These are phyloP conservation scores for Scutellaria galericulata DNA, from an alignment of 257 asterid species.

Conservation along the genomic window DNA sequence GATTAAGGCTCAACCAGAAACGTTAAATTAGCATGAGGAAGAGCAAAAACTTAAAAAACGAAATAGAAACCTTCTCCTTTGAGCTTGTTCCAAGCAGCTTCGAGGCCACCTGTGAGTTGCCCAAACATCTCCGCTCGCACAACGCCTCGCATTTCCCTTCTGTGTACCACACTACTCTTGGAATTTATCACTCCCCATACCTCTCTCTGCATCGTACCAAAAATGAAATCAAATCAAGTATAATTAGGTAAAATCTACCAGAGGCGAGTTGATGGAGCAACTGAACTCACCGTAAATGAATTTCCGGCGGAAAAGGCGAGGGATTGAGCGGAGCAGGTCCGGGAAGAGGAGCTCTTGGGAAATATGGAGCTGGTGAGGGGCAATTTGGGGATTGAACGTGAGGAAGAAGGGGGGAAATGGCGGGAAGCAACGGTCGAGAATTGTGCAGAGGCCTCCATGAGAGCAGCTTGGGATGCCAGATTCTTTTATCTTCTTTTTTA, in stretches of 20 bases:
- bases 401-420: constrained; percentile 54
- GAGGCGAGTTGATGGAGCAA: not conserved
- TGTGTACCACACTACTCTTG: constrained; percentile 33
- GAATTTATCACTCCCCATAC: constrained; percentile 67
- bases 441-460: constrained; percentile 64
- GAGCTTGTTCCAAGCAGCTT: constrained; percentile 96
- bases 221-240: not conserved
- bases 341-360: constrained; percentile 45
- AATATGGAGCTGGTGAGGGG: constrained; percentile 38
- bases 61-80: constrained; percentile 80
- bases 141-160: constrained; percentile 53
- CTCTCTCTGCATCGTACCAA: constrained; percentile 56
- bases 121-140: constrained; percentile 97
- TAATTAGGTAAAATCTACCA: not conserved
- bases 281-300: constrained; percentile 57
- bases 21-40: not conserved
- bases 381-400: constrained; percentile 42
- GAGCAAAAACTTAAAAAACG: not conserved
- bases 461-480: constrained; percentile 28
- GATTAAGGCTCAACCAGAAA: constrained; percentile 3
- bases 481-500: constrained; percentile 38
- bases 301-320: constrained; percentile 64
- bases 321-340: constrained; percentile 51
- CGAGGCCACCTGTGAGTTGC: constrained; percentile 87
- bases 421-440: constrained; percentile 65